Evolutionary conservation across 2,329 filamentous ascomycete genomes (phyloP).

Genomic region (Aspergillus caelatus): DNA sequence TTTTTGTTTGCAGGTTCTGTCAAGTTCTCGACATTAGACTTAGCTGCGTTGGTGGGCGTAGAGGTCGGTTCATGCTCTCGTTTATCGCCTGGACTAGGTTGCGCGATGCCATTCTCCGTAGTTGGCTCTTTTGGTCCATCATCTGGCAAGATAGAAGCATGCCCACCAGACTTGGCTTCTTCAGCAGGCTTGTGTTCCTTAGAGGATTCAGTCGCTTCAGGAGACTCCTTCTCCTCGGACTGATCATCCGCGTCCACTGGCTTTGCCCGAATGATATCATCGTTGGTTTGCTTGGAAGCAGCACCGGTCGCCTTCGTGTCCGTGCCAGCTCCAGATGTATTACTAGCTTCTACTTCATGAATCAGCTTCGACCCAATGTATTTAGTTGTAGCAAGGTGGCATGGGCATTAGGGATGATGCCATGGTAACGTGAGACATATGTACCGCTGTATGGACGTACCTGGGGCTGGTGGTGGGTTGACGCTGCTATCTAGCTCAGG

Average conservation of each 20-base stretch:
- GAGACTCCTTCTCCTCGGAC: conserved; percentile 12
- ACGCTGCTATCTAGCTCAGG: conserved; percentile 20
- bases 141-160: conserved; percentile 6
- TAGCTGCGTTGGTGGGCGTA: conserved; percentile 6
- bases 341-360: conserved; percentile 14
- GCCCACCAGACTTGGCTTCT: conserved; percentile 14
- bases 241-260: conserved; percentile 5
- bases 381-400: background rate
- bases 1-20: conserved; percentile 37
- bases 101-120: conserved; percentile 15
- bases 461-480: conserved; percentile 19
- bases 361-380: background rate
- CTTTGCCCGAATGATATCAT: conserved; percentile 8
- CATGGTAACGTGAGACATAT: background rate
- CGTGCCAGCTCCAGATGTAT: conserved; percentile 9
- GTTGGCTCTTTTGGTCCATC: conserved; percentile 1
- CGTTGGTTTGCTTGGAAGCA: conserved; percentile 12
- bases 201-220: conserved; percentile 15
- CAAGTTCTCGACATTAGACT: conserved; percentile 17
- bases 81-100: conserved; percentile 26
- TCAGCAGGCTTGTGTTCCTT: conserved; percentile 12
- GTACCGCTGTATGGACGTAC: conserved; percentile 25
- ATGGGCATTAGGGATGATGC: background rate
- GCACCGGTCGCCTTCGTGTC: conserved; percentile 6
- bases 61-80: conserved; percentile 24